Evolutionary conservation across 2,329 filamentous ascomycete species (phyloP), one percentile per base, ranked within the genome.

Genomic region (Colletotrichum karsti): DNA sequence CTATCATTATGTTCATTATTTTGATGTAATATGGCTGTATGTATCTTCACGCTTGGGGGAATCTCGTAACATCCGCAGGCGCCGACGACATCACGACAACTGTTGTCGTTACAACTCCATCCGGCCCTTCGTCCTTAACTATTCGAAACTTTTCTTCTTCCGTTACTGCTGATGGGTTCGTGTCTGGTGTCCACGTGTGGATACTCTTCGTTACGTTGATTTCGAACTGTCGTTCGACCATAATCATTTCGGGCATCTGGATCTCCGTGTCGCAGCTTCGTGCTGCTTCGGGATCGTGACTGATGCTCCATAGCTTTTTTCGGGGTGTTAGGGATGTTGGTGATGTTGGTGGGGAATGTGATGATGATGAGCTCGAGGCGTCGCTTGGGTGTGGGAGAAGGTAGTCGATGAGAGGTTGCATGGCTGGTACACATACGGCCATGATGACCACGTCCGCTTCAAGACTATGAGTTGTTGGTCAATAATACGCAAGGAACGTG

Each of bases 401-500:
- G n/a, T 58, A 44, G 41, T 67, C 60, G 7, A 54, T 33, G 4
- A 79, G 71, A 2, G 77, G 78, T 28, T 78, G 75, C 2, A 79
- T 72, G 7, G 77, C 72, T 4, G 78, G 78, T 13, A 79, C 77
- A 24, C 74, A 79, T 15, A 73, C 74, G 5, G 77, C 77, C 44
- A 79, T 78, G 30, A 79, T 76, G 30, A 79, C 76, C 26, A 74
- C 75, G 35, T 72, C 75, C n/a, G 75, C 74, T 59, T 79, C 78
- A 53, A 78, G 70, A 3, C 77, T 78, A n/a, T n/a, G 15, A 20
- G n/a, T 7, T 6, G 22, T 10, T 26, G n/a, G 22, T 24, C 8
- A 56, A 5, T 8, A 24, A 28, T 0, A 4, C 6, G 5, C 2
- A 7, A n/a, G 7, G n/a, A n/a, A 6, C 7, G 5, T 41, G 1